phyloP scores from a whole-genome alignment of 2,329 filamentous ascomycete genomes.

The Microsporum audouinii region DNA sequence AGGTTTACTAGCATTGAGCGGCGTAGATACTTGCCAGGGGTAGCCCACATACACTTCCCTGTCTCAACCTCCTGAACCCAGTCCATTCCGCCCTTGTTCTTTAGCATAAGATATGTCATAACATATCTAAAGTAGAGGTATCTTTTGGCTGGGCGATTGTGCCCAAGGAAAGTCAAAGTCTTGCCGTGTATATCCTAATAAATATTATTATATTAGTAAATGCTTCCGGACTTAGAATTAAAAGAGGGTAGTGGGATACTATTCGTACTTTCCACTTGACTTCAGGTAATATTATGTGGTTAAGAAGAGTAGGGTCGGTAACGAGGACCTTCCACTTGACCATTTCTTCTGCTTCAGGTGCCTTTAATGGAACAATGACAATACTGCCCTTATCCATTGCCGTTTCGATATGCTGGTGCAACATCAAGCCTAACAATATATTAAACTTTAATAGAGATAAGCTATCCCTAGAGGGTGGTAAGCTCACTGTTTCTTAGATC shows the following conservation, averaged over 20 bases:
- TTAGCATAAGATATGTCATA: constrained; percentile 14
- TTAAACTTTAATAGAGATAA: neutral
- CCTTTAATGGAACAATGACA: constrained; percentile 13
- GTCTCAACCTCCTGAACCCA: constrained; percentile 5
- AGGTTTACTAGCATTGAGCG: constrained; percentile 6
- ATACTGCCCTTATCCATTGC: constrained; percentile 13
- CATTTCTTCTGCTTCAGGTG: neutral
- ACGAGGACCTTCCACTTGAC: constrained; percentile 14
- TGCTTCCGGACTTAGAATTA: constrained; percentile 6
- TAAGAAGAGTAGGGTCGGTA: constrained; percentile 7
- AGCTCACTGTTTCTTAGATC: constrained; percentile 15
- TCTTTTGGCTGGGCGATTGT: constrained; percentile 13
- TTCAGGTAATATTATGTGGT: neutral
- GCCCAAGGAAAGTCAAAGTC: constrained; percentile 12
- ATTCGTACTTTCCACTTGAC: constrained; percentile 4
- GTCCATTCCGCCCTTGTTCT: constrained; percentile 3
- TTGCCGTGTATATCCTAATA: constrained; percentile 15
- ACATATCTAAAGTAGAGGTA: constrained; percentile 19
- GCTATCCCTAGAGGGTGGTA: neutral
- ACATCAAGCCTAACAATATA: constrained; percentile 8
- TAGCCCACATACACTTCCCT: neutral
- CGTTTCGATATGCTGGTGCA: constrained; percentile 9
- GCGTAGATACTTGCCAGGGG: constrained; percentile 7
- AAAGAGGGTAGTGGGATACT: neutral
- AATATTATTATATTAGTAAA: constrained; percentile 4